Conservation (phyloP, 2,329 filamentous ascomycete species). For the Beauveria caledonica region DNA sequence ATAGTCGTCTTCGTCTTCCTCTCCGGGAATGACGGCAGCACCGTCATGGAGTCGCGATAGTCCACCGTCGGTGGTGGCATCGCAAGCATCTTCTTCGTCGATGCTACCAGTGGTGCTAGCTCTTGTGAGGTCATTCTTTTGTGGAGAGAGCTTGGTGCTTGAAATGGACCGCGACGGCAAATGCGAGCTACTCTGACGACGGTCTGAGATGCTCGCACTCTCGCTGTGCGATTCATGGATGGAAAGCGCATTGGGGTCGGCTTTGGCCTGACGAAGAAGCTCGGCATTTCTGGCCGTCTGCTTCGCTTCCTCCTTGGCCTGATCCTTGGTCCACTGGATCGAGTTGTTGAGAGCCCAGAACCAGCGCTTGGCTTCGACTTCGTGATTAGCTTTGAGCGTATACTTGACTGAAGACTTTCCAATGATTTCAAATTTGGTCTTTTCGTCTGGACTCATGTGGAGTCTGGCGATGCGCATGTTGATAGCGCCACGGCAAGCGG, state of each 20-base stretch:
- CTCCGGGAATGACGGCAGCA: constrained; percentile 28
- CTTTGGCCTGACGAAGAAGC: constrained; percentile 68
- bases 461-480: constrained; percentile 96
- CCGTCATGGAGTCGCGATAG: constrained; percentile 29
- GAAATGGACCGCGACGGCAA: constrained; percentile 25
- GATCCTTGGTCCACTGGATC: constrained; percentile 97
- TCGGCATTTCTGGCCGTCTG: constrained; percentile 68
- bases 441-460: constrained; percentile 94
- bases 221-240: constrained; percentile 42
- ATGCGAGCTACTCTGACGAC: constrained; percentile 36
- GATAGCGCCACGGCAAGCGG: constrained; percentile 92
- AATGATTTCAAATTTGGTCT: constrained; percentile 94
- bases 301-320: constrained; percentile 81
- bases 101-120: constrained; percentile 40
- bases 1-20: constrained; percentile 64
- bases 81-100: constrained; percentile 45
- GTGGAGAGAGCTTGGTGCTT: constrained; percentile 21
- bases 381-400: constrained; percentile 93
- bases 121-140: constrained; percentile 29
- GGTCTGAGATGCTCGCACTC: constrained; percentile 41
- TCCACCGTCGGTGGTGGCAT: constrained; percentile 38
- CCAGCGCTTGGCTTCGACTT: constrained; percentile 97
- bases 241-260: constrained; percentile 48
- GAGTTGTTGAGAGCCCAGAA: constrained; percentile 99
- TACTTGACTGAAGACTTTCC: constrained; percentile 99